Percentiles rank a stretch among this genome's conserved stretches.
Conservation (phyloP, 257 asterid genomes). For the Euphrasia confusa region DNA sequence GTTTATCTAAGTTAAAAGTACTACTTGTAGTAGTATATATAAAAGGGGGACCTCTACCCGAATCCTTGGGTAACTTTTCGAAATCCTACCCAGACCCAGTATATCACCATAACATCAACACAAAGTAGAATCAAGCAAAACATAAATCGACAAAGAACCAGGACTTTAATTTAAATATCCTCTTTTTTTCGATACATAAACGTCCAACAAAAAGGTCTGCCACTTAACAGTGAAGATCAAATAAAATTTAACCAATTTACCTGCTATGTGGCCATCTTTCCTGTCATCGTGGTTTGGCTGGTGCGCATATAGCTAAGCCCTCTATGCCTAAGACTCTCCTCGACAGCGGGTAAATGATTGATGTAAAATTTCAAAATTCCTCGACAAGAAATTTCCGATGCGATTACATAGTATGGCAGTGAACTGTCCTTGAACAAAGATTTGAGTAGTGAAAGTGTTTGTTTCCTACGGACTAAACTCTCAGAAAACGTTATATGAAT, state of each 20-base stretch:
- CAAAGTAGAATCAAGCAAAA: not conserved
- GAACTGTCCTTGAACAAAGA: conserved; percentile 29
- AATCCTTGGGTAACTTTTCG: too few relatives aligned
- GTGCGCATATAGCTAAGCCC: conserved; percentile 13
- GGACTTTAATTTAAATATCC: not conserved
- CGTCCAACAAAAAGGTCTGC: not conserved
- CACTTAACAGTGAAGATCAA: not conserved
- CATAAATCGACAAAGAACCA: not conserved
- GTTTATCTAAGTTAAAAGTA: too few relatives aligned
- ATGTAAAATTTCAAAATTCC: conserved; percentile 27
- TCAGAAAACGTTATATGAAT: not conserved
- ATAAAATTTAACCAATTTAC: not conserved
- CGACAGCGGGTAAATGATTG: conserved; percentile 20
- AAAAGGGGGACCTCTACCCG: too few relatives aligned
- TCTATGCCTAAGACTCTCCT: conserved; percentile 26
- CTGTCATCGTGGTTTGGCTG: conserved; percentile 7
- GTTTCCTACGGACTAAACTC: conserved; percentile 18
- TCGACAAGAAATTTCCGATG: conserved; percentile 23
- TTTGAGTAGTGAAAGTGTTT: conserved; percentile 13
- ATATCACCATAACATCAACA: not conserved
- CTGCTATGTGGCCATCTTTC: conserved; percentile 13
- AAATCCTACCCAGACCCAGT: too few relatives aligned
- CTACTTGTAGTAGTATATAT: too few relatives aligned
- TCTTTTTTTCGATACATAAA: not conserved
- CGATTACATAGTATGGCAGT: conserved; percentile 21